Percentiles rank a stretch among this genome's conserved stretches.
phyloP scores from a whole-genome alignment of 2,329 filamentous ascomycete species.

The Hypoxylon sp. region DNA sequence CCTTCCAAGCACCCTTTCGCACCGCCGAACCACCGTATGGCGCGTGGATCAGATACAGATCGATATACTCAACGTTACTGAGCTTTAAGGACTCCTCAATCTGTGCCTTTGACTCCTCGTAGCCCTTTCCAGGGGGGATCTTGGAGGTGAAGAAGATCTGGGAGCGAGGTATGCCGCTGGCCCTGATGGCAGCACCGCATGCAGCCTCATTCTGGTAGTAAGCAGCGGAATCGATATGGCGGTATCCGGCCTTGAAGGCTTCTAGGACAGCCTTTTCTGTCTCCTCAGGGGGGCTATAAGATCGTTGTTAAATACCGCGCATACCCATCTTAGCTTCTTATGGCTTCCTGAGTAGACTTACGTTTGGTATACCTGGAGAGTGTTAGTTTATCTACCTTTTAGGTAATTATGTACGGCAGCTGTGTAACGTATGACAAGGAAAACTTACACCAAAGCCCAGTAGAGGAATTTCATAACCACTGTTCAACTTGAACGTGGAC shows the following conservation, averaged over 20 bases:
- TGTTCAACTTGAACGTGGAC: slow-evolving; percentile 62
- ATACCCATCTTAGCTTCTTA: background rate
- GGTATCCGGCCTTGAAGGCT: slow-evolving; percentile 61
- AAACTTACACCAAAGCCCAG: slow-evolving; percentile 63
- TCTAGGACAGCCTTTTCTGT: slow-evolving; percentile 53
- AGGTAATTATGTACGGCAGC: too few species aligned
- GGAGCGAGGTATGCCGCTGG: slow-evolving; percentile 53
- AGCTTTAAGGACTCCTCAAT: slow-evolving; percentile 70
- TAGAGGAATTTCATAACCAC: slow-evolving; percentile 61
- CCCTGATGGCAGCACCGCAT: slow-evolving; percentile 55
- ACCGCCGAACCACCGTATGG: slow-evolving; percentile 65
- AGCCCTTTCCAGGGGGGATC: slow-evolving; percentile 60
- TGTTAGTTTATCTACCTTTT: slow-evolving; percentile 25
- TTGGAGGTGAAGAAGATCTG: slow-evolving; percentile 67
- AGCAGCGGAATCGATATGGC: slow-evolving; percentile 65
- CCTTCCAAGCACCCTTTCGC: slow-evolving; percentile 68
- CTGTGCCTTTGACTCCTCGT: slow-evolving; percentile 69
- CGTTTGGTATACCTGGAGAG: slow-evolving; percentile 61
- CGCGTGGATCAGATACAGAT: slow-evolving; percentile 70
- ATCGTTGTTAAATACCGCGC: slow-evolving; percentile 16
- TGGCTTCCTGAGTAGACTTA: slow-evolving; percentile 50
- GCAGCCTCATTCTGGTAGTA: slow-evolving; percentile 61
- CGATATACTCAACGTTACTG: slow-evolving; percentile 71
- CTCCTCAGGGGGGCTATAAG: slow-evolving; percentile 47
- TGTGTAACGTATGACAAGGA: background rate